Evolutionary conservation across 805 yeast species (phyloP).

Genomic region (Yamadazyma laniorum): DNA sequence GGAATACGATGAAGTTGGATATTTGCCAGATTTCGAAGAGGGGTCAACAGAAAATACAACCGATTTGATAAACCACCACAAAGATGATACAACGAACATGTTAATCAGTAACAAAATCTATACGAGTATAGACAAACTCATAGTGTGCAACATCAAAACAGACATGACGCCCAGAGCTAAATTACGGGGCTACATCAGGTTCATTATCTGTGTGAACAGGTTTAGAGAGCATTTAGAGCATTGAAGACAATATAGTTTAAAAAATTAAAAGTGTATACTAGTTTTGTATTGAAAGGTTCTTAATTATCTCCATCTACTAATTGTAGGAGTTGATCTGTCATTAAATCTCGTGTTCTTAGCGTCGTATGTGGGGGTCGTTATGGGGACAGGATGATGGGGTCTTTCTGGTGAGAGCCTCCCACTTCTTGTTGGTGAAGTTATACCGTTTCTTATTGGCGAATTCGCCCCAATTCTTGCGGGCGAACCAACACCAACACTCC

Average conservation of each 20-base stretch:
- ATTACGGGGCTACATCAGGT: conserved; percentile 8
- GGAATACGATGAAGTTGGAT: conserved; percentile 2
- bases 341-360: conserved; percentile 1
- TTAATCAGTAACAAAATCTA: conserved; percentile 6
- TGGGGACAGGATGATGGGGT: too few relatives aligned
- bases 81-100: conserved; percentile 8
- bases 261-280: background rate
- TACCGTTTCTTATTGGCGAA: conserved; percentile 2
- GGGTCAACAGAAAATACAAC: conserved; percentile 11
- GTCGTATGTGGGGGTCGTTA: conserved; percentile 5
- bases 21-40: background rate
- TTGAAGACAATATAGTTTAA: too few relatives aligned
- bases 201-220: conserved; percentile 11
- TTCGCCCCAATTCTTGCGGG: conserved; percentile 2
- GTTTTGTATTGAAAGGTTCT: too few relatives aligned
- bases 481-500: background rate
- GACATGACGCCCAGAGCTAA: conserved; percentile 4
- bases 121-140: conserved; percentile 4
- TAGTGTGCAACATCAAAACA: conserved; percentile 1
- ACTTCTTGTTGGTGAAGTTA: conserved; percentile 3
- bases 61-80: conserved; percentile 2
- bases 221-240: conserved; percentile 3
- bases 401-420: conserved; percentile 6
- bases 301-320: conserved; percentile 1
- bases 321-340: conserved; percentile 4